A percentile compares a stretch with the other conserved stretches of the same genome.
These are phyloP conservation scores for Buddleja alternifolia DNA, from an alignment of 257 asterid species.

Conservation along the genomic window DNA sequence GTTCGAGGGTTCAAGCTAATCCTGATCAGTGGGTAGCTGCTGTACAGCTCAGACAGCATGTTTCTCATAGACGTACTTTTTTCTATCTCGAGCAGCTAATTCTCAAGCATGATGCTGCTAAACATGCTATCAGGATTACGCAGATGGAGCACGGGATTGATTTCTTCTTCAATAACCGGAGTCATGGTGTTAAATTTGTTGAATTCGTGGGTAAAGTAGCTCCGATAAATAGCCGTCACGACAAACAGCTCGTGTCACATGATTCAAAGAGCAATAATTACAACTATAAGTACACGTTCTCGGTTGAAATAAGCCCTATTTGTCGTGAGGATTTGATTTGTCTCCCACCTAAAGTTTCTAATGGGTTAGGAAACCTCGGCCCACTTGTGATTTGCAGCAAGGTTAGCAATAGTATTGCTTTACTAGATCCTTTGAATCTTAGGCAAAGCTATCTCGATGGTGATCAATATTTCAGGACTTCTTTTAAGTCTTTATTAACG, in stretches of 20 bases:
- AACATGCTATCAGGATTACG: constrained; percentile 51
- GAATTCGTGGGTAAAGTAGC: constrained; percentile 47
- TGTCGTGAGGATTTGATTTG: constrained; percentile 65
- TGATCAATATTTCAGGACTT: constrained; percentile 51
- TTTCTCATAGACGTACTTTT: constrained; percentile 59
- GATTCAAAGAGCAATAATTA: constrained; percentile 52
- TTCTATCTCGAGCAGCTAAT: constrained; percentile 66
- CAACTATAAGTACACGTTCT: constrained; percentile 52
- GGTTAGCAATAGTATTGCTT: constrained; percentile 46
- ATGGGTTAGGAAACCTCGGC: constrained; percentile 51
- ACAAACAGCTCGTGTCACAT: constrained; percentile 56
- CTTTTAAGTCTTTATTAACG: constrained; percentile 53
- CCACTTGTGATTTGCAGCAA: constrained; percentile 55
- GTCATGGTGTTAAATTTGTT: constrained; percentile 55
- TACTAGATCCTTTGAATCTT: constrained; percentile 52
- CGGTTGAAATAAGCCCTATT: constrained; percentile 52
- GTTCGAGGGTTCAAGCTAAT: constrained; percentile 51
- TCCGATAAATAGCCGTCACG: constrained; percentile 44
- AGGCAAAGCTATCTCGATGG: constrained; percentile 48
- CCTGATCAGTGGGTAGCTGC: constrained; percentile 73
- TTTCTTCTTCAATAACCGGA: constrained; percentile 49
- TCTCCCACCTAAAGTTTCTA: constrained; percentile 49
- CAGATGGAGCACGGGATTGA: constrained; percentile 62
- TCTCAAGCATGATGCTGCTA: constrained; percentile 59
- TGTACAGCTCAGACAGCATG: constrained; percentile 61